Evolutionary conservation across 2,329 filamentous ascomycete species (phyloP), one percentile per base, ranked within the genome.

Genomic region (Sporothrix globosa): DNA sequence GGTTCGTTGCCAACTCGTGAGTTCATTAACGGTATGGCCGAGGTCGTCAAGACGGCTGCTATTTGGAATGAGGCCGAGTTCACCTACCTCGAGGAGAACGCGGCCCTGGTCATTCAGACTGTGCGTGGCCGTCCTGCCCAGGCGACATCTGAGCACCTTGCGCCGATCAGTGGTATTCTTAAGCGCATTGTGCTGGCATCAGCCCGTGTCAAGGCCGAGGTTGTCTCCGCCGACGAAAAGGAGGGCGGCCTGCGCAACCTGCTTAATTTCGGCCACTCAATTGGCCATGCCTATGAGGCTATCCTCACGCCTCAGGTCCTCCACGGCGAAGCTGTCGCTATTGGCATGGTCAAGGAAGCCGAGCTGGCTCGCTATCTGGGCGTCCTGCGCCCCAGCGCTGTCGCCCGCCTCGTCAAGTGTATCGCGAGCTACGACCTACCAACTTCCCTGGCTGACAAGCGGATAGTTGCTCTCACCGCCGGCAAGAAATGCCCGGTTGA

Each of bases 1-100:
- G 92, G 97, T 78, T 97, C 93, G 0, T 84, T 99, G 24, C 94
- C 95, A 0, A 90, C 91, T 74, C 87, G 96, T 74, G 95, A 99
- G 81, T 95, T 99, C 77, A 93, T 97, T 81, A 99, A 99, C 79
- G 96, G 96, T 72, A 97, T 99, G 95, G 96, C 95, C 34, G 96
- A 99, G 82, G 95, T 99, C 41, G 87, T 97, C 79, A 97, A 97
- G 87, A 99, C 96, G 3, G 96, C 96, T 3, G 96, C 96, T 69
- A 98, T 99, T 76, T 97, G 95, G 88, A 89, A 97, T 76, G 93
- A 96, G 80, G 82, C 85, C 11, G 95, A 97, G 77, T 99, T 99
- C 78, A 86, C 90, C 56, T 83, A 91, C 14, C 84, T 99, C 21
- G 96, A 99, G 79, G 85, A 91, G 74, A 92, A 96, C 76, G 93